A percentile compares a stretch with the other conserved stretches of the same genome.
phyloP scores from a whole-genome alignment of 768 basidiomycete genomes.

The Leccinum subtestaceum region DNA sequence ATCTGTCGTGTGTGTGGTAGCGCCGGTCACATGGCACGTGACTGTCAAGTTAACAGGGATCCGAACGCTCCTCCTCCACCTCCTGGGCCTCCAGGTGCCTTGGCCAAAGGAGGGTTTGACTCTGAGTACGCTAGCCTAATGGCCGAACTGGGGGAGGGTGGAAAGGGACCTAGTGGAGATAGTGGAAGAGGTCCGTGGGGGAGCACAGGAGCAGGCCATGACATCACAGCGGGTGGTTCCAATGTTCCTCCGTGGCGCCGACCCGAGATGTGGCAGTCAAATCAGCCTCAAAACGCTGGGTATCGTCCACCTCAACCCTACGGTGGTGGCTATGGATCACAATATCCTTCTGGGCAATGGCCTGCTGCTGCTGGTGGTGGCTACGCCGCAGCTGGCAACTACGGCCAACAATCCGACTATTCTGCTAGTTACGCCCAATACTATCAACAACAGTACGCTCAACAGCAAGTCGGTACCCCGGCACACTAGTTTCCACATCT shows the following conservation, averaged over 20 bases:
- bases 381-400: conserved; percentile 27
- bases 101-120: conserved; percentile 81
- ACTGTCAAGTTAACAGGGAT: conserved; percentile 92
- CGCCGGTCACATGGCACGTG: conserved; percentile 98
- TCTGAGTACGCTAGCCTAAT: conserved; percentile 96
- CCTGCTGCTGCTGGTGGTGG: conserved; percentile 31
- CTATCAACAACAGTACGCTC: conserved; percentile 85
- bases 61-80: conserved; percentile 67
- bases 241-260: conserved; percentile 90
- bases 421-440: conserved; percentile 77
- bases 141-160: conserved; percentile 94
- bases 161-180: conserved; percentile 53
- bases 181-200: conserved; percentile 56
- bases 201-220: conserved; percentile 60
- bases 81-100: conserved; percentile 30
- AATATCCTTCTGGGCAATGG: conserved; percentile 43
- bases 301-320: conserved; percentile 70
- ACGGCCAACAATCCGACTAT: conserved; percentile 60
- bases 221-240: conserved; percentile 59
- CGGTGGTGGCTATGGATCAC: conserved; percentile 43
- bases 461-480: conserved; percentile 60
- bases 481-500: conserved; percentile 26
- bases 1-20: conserved; percentile 98
- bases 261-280: conserved; percentile 80
- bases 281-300: conserved; percentile 51